Conservation (phyloP, 495 filamentous ascomycete species). For the Hyaloscypha finlandica region DNA sequence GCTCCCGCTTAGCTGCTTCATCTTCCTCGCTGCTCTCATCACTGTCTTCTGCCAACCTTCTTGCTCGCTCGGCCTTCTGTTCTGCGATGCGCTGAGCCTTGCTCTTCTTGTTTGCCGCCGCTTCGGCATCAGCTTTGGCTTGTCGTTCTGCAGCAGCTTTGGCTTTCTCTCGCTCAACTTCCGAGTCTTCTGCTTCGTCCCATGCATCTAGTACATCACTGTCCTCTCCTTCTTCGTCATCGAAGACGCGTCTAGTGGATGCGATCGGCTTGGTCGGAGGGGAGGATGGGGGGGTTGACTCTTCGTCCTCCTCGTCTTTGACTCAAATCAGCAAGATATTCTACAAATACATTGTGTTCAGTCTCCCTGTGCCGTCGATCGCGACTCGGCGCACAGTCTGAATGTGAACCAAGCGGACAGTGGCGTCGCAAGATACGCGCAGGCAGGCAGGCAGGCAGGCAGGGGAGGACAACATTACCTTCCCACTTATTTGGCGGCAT, state of each 20-base stretch:
- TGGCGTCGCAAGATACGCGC: background rate
- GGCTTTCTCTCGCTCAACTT: conserved; percentile 93
- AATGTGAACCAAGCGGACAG: background rate
- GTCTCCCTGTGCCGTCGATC: conserved; percentile 30
- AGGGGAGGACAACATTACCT: background rate
- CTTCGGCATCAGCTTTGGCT: conserved; percentile 86
- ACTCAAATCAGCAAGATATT: conserved; percentile 39
- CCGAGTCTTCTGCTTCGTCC: conserved; percentile 96
- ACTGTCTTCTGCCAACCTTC: conserved; percentile 49
- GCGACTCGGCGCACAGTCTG: background rate
- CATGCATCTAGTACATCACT: conserved; percentile 88
- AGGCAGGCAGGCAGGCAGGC: too few relatives aligned
- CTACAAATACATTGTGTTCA: conserved; percentile 24
- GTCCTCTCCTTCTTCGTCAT: conserved; percentile 88
- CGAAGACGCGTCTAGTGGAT: conserved; percentile 73
- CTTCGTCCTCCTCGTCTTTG: conserved; percentile 70
- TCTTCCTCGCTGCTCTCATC: conserved; percentile 63
- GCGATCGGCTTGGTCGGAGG: conserved; percentile 58
- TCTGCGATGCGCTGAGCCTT: conserved; percentile 89
- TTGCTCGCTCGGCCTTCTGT: conserved; percentile 54
- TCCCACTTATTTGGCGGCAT: conserved; percentile 34
- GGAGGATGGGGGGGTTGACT: conserved; percentile 58
- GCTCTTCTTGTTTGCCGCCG: conserved; percentile 90
- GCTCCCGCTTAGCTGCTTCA: conserved; percentile 68
- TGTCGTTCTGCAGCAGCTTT: conserved; percentile 83